phyloP scores from a whole-genome alignment of 1,284 basidiomycete genomes.

The Rhodotorula sp. region DNA sequence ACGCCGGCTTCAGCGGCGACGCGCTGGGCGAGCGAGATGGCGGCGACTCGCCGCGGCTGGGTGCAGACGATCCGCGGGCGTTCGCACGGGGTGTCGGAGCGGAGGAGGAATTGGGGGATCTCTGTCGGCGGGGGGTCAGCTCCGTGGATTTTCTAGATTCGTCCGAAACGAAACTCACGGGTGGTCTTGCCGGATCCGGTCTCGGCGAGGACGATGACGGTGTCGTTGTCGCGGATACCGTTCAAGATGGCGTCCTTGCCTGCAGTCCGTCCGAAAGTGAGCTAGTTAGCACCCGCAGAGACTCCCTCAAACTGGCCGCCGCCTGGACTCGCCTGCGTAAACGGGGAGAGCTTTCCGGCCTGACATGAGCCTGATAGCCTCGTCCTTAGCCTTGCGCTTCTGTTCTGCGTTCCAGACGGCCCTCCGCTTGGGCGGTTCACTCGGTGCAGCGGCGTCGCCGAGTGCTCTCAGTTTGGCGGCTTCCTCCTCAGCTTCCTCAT shows the following conservation, averaged over 20 bases:
- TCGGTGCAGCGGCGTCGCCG: neutral
- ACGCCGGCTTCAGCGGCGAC: conserved; percentile 81
- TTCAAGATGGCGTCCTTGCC: conserved; percentile 72
- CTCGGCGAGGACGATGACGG: conserved; percentile 88
- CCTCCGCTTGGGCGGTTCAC: neutral
- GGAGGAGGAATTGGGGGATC: conserved; percentile 83
- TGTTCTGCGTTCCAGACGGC: conserved; percentile 11
- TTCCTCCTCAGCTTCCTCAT: conserved; percentile 16
- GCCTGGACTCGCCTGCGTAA: conserved; percentile 59
- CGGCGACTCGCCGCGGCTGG: conserved; percentile 90
- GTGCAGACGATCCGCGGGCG: conserved; percentile 76
- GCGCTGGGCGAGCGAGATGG: conserved; percentile 83
- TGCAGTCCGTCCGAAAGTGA: conserved; percentile 47
- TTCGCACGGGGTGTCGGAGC: conserved; percentile 59
- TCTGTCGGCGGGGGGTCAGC: conserved; percentile 70
- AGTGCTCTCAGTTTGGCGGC: neutral
- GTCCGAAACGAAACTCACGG: conserved; percentile 56
- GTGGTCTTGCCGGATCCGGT: conserved; percentile 98
- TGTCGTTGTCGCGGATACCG: conserved; percentile 74
- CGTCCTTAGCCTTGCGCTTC: conserved; percentile 37
- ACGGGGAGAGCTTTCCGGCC: conserved; percentile 72
- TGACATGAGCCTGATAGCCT: conserved; percentile 55
- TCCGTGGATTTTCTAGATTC: conserved; percentile 89
- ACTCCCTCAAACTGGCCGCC: too few species aligned
- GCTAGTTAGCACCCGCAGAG: neutral